Evolutionary conservation across 139 green algal species (phyloP).

Genomic region (Deuterostichococcus epilithicus): DNA sequence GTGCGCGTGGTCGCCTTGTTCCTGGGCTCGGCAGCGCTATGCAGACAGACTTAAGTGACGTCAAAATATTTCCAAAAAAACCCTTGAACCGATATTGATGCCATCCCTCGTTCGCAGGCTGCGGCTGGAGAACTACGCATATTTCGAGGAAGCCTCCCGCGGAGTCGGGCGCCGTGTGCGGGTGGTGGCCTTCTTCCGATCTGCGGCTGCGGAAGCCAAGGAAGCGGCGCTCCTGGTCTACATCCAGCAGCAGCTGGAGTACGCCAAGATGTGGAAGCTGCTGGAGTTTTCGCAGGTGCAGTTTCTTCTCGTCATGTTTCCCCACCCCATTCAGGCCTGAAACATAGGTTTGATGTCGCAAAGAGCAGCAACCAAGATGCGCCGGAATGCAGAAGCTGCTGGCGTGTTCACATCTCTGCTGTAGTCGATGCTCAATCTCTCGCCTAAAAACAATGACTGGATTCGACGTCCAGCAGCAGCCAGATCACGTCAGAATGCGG

Average conservation of each 20-base stretch:
- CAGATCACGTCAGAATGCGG: too few species aligned
- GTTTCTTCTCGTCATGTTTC: neutral
- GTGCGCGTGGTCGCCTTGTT: too few species aligned
- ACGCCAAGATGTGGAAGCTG: slow-evolving; percentile 34
- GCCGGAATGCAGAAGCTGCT: slow-evolving; percentile 33
- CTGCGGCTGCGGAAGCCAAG: slow-evolving; percentile 5
- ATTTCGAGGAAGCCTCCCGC: slow-evolving; percentile 3
- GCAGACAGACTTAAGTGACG: too few species aligned
- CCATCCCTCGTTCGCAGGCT: too few species aligned
- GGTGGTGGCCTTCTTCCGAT: slow-evolving; percentile 13
- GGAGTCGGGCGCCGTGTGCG: neutral
- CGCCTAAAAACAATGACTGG: neutral
- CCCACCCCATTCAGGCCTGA: neutral
- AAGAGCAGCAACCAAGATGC: slow-evolving; percentile 39
- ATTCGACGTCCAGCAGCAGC: too few species aligned
- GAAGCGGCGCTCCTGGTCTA: slow-evolving; percentile 28
- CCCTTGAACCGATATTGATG: too few species aligned
- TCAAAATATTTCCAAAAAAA: too few species aligned
- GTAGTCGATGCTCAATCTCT: neutral
- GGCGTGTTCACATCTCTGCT: slow-evolving; percentile 24
- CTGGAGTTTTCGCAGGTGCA: slow-evolving; percentile 38
- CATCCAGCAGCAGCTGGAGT: slow-evolving; percentile 48
- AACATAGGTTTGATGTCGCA: too few species aligned
- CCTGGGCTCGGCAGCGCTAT: too few species aligned
- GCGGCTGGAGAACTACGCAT: slow-evolving; percentile 46